phyloP scores from a whole-genome alignment of 1,284 basidiomycete species.

The Schizopora paradoxa region DNA sequence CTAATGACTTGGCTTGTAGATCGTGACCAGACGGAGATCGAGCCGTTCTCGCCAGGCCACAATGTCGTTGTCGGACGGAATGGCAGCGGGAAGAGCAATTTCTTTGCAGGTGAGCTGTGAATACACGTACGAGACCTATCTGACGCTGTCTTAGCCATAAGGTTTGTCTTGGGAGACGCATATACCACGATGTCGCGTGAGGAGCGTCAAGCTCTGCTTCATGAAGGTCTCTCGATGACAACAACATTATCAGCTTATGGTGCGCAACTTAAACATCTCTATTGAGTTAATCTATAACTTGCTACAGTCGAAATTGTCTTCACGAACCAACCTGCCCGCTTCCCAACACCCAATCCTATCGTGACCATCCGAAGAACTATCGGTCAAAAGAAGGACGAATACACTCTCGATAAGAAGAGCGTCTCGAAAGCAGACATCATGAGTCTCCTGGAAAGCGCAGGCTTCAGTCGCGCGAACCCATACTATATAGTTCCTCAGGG shows the following conservation, averaged over 20 bases:
- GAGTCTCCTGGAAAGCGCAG: slow-evolving; percentile 92
- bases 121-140: not conserved
- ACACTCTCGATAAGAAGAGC: slow-evolving; percentile 93
- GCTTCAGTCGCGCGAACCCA: slow-evolving; percentile 95
- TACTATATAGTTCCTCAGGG: slow-evolving; percentile 99
- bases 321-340: slow-evolving; percentile 86
- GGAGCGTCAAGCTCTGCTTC: slow-evolving; percentile 87
- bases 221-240: slow-evolving; percentile 86
- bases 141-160: slow-evolving; percentile 59
- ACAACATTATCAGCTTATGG: slow-evolving; percentile 93
- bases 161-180: slow-evolving; percentile 96
- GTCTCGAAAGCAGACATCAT: slow-evolving; percentile 96
- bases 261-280: slow-evolving; percentile 29
- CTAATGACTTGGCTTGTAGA: slow-evolving; percentile 35
- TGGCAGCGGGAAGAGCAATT: slow-evolving; percentile 95
- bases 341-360: slow-evolving; percentile 83
- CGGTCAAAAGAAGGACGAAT: slow-evolving; percentile 98
- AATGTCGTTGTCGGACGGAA: slow-evolving; percentile 95
- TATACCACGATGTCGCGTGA: slow-evolving; percentile 95
- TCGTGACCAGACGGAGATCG: slow-evolving; percentile 78
- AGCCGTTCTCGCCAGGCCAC: slow-evolving; percentile 78
- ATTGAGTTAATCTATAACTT: not conserved
- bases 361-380: slow-evolving; percentile 89
- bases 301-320: slow-evolving; percentile 76
- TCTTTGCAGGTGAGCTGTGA: slow-evolving; percentile 73